Evolutionary conservation across 805 yeast genomes (phyloP).

Genomic region (Torulaspora quercuum): DNA sequence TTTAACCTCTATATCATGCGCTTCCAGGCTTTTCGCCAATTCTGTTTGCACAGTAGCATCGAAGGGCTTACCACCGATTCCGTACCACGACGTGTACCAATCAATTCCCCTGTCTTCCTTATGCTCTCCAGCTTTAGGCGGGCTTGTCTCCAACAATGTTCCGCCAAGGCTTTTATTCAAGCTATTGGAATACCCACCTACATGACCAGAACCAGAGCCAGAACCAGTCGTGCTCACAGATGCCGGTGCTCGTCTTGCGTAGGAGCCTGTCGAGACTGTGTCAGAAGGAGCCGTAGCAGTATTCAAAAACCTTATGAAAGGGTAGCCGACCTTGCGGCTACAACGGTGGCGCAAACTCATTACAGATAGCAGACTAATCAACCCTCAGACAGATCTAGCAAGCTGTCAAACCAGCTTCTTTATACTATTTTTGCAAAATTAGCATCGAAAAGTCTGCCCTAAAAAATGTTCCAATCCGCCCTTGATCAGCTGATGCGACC

Average conservation of each 20-base stretch:
- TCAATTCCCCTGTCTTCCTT: constrained; percentile 37
- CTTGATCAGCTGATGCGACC: too few species aligned
- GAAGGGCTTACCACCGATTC: constrained; percentile 80
- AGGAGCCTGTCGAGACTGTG: background rate
- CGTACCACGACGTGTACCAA: constrained; percentile 87
- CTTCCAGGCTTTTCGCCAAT: constrained; percentile 59
- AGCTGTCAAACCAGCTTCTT: too few species aligned
- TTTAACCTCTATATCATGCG: constrained; percentile 82
- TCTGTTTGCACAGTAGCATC: constrained; percentile 53
- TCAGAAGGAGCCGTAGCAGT: constrained; percentile 6
- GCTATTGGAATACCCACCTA: constrained; percentile 14
- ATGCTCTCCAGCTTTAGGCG: background rate
- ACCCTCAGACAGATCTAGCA: too few species aligned
- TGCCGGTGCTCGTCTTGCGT: constrained; percentile 6
- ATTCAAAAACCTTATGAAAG: constrained; percentile 1
- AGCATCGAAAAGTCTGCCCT: too few species aligned
- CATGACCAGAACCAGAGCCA: background rate
- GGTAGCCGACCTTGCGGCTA: too few species aligned
- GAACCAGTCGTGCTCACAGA: background rate
- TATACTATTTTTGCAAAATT: too few species aligned
- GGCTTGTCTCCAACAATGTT: constrained; percentile 9
- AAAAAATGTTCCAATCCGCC: too few species aligned
- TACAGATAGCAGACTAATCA: too few species aligned
- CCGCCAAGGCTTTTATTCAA: constrained; percentile 20
- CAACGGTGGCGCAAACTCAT: too few species aligned